Conservation (phyloP, 345 rosid species). For the Corchorus capsularis region DNA sequence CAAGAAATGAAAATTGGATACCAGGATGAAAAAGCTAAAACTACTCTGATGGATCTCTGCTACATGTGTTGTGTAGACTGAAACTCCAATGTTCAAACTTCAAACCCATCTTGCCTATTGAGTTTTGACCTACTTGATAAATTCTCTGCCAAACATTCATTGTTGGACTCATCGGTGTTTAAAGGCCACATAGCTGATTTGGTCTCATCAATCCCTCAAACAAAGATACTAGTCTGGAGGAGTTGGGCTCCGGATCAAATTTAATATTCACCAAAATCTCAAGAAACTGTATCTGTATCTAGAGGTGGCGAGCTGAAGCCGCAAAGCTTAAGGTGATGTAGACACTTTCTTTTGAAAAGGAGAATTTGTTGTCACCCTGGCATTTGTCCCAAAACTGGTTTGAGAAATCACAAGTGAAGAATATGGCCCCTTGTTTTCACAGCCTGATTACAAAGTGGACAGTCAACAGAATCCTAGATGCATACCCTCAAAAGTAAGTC, state of each 20-base stretch:
- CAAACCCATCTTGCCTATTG: too few species aligned
- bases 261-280: slow-evolving; percentile 89
- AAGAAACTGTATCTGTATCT: slow-evolving; percentile 51
- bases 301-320: slow-evolving; percentile 82
- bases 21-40: too few species aligned
- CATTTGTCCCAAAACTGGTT: not conserved
- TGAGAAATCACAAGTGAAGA: not conserved
- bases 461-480: not conserved
- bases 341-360: slow-evolving; percentile 96
- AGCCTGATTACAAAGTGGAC: not conserved
- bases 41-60: too few species aligned
- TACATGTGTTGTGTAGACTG: too few species aligned
- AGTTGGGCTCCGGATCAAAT: slow-evolving; percentile 89
- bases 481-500: not conserved
- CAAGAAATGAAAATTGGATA: too few species aligned
- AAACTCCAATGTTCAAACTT: too few species aligned
- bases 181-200: slow-evolving; percentile 76
- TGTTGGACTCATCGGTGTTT: slow-evolving; percentile 57
- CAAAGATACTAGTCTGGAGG: slow-evolving; percentile 74
- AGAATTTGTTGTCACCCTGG: slow-evolving; percentile 95
- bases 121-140: too few species aligned
- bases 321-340: slow-evolving; percentile 77
- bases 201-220: slow-evolving; percentile 71
- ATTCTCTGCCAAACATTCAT: too few species aligned
- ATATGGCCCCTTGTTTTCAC: not conserved